These are phyloP conservation scores for Nidula niveotomentosa DNA, from an alignment of 1,284 basidiomycete genomes.

Conservation along the genomic window DNA sequence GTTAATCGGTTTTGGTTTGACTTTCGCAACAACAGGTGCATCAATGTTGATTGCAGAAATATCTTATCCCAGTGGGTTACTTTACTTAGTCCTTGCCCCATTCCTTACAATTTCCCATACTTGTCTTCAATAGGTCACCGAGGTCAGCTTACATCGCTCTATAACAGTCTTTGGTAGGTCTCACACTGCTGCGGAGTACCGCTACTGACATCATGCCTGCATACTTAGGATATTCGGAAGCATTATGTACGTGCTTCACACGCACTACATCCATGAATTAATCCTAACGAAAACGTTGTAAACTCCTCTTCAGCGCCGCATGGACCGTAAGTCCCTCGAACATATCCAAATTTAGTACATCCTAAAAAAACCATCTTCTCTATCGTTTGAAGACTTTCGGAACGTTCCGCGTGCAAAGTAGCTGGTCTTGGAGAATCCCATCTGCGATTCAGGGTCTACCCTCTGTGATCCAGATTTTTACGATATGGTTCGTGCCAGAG, in stretches of 20 bases:
- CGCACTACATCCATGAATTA: too few species aligned
- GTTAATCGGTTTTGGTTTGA: slow-evolving; percentile 54
- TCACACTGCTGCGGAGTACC: background rate
- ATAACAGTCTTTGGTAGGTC: slow-evolving; percentile 53
- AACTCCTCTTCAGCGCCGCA: slow-evolving; percentile 35
- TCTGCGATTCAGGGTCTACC: too few species aligned
- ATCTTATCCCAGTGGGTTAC: slow-evolving; percentile 37
- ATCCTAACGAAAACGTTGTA: background rate
- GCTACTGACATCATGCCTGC: slow-evolving; percentile 8
- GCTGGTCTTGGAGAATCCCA: too few species aligned
- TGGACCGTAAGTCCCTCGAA: slow-evolving; percentile 34
- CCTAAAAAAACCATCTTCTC: background rate
- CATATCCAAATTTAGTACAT: background rate
- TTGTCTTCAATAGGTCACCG: slow-evolving; percentile 31
- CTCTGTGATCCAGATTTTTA: too few species aligned
- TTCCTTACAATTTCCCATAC: background rate
- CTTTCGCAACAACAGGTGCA: slow-evolving; percentile 47
- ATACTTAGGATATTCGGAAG: slow-evolving; percentile 18
- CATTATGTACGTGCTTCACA: slow-evolving; percentile 36
- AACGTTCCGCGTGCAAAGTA: too few species aligned
- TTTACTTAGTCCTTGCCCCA: background rate
- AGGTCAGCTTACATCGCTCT: slow-evolving; percentile 50
- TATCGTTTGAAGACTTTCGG: too few species aligned
- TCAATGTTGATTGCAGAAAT: slow-evolving; percentile 56
- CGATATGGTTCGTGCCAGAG: too few species aligned